Evolutionary conservation across 164 flowering plant species (phyloP).

Genomic region (Aristolochia fimbriata): DNA sequence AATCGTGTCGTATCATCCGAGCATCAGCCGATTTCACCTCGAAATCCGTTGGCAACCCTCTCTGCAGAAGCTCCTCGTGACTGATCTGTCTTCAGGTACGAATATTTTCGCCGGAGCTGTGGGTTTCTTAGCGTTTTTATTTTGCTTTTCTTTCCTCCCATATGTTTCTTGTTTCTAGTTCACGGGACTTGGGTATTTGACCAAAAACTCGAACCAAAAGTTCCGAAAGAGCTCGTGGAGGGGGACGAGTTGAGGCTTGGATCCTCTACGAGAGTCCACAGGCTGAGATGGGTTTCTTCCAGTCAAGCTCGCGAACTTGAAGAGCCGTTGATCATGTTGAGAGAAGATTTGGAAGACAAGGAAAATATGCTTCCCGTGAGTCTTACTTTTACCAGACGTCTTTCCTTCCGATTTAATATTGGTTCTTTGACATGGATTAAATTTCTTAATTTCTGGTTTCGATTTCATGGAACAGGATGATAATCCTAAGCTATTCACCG

Average conservation of each 20-base stretch:
- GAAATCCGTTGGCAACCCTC: conserved; percentile 44
- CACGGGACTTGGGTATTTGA: conserved; percentile 92
- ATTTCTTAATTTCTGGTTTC: not conserved
- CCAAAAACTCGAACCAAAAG: conserved; percentile 48
- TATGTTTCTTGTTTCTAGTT: conserved; percentile 21
- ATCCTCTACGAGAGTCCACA: conserved; percentile 67
- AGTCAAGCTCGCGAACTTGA: conserved; percentile 47
- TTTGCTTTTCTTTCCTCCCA: not conserved
- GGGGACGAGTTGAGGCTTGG: conserved; percentile 72
- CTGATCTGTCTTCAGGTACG: conserved; percentile 77
- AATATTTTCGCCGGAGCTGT: not conserved
- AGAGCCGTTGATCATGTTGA: conserved; percentile 27
- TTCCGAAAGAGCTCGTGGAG: conserved; percentile 43
- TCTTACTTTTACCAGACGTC: too few species aligned
- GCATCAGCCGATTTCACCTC: conserved; percentile 92
- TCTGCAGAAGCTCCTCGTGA: conserved; percentile 36
- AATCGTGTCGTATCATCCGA: conserved; percentile 76
- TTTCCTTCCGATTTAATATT: too few species aligned
- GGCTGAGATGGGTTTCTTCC: conserved; percentile 69
- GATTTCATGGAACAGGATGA: conserved; percentile 2
- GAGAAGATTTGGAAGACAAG: conserved; percentile 11
- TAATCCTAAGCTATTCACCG: conserved; percentile 3
- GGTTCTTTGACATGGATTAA: conserved; percentile 6
- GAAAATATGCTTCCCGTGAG: conserved; percentile 29
- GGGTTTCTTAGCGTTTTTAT: not conserved